Conservation (phyloP, 2,329 filamentous ascomycete genomes). For the Coniochaeta sp. region DNA sequence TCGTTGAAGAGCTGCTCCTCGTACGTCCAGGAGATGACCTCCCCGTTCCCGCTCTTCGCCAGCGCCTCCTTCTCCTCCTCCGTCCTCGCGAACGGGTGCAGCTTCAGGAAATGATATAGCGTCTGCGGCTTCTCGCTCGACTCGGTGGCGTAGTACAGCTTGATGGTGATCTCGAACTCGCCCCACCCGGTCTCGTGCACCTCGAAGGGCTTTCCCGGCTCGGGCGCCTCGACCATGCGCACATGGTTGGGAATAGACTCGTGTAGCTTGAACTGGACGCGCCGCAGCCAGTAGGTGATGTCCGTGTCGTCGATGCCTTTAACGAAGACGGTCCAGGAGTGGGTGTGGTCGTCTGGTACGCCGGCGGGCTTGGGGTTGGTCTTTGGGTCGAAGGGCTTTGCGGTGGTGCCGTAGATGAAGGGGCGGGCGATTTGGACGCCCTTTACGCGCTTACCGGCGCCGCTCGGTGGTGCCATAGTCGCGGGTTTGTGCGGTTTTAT, state of each 20-base stretch:
- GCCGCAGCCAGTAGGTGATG: slow-evolving; percentile 90
- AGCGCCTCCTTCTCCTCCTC: slow-evolving; percentile 62
- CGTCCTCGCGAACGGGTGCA: slow-evolving; percentile 83
- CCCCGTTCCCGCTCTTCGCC: slow-evolving; percentile 43
- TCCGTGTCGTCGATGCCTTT: slow-evolving; percentile 83
- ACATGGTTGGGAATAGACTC: slow-evolving; percentile 91
- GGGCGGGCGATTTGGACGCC: slow-evolving; percentile 56
- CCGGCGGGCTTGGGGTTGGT: slow-evolving; percentile 70
- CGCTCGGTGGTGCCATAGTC: slow-evolving; percentile 51
- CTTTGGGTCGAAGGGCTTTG: slow-evolving; percentile 67
- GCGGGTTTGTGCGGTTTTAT: background rate
- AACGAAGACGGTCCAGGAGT: slow-evolving; percentile 94
- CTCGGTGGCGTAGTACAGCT: slow-evolving; percentile 85
- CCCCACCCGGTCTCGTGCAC: slow-evolving; percentile 95
- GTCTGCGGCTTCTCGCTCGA: slow-evolving; percentile 90
- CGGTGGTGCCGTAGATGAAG: slow-evolving; percentile 73
- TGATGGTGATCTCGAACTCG: slow-evolving; percentile 94
- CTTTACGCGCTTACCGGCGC: slow-evolving; percentile 56
- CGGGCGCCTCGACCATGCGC: slow-evolving; percentile 67
- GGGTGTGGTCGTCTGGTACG: slow-evolving; percentile 85
- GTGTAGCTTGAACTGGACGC: slow-evolving; percentile 97
- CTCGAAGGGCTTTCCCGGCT: slow-evolving; percentile 62
- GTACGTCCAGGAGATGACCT: slow-evolving; percentile 73
- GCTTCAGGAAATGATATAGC: slow-evolving; percentile 83
- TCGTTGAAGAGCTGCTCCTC: slow-evolving; percentile 98